Evolutionary conservation across 2,329 filamentous ascomycete genomes (phyloP).

Genomic region (Blumeria graminis): DNA sequence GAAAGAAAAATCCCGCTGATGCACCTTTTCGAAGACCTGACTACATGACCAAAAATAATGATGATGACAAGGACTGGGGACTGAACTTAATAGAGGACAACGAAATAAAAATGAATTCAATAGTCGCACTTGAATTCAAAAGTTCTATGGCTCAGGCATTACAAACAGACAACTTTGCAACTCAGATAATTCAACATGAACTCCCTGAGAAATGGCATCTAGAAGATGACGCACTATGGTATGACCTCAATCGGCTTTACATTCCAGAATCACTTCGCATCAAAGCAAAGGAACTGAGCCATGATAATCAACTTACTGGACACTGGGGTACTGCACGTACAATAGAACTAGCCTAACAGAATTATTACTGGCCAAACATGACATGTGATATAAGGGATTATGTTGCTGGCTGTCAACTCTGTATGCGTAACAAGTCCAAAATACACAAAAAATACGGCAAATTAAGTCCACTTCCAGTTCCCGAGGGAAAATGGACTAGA

Average conservation of each 20-base stretch:
- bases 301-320: background rate
- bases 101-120: background rate
- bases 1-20: background rate
- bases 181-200: background rate
- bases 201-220: background rate
- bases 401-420: background rate
- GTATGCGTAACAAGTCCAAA: background rate
- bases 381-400: background rate
- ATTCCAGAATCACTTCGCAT: slow-evolving; percentile 1
- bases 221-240: background rate
- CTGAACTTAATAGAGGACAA: background rate
- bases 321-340: background rate
- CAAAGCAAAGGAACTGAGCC: slow-evolving; percentile 1
- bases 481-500: background rate
- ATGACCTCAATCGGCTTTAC: background rate
- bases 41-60: background rate
- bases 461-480: background rate
- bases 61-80: background rate
- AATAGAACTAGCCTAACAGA: background rate
- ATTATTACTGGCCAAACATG: slow-evolving; percentile 1
- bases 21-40: background rate
- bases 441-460: background rate
- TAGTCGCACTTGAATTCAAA: background rate
- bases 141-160: background rate
- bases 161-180: background rate